Percentiles rank a stretch among this genome's conserved stretches.
phyloP scores from a whole-genome alignment of 148 eudicot genomes.

The Rhododendron ferrugineum region DNA sequence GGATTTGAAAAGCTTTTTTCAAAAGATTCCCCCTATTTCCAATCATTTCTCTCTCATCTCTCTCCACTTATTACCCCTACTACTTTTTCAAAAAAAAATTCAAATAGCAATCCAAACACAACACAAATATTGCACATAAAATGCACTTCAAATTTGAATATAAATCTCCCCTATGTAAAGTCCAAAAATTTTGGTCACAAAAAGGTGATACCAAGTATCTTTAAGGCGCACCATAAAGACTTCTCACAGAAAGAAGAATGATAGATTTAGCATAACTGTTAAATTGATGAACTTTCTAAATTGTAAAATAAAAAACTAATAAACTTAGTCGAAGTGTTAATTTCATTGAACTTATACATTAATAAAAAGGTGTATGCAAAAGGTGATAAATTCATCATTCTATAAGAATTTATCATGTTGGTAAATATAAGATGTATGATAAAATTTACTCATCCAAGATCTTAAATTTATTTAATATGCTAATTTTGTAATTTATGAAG shows the following conservation, averaged over 20 bases:
- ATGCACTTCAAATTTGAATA: background rate
- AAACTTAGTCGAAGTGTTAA: background rate
- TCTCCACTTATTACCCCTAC: too few species aligned
- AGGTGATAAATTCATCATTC: background rate
- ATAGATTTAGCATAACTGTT: background rate
- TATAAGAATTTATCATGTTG: background rate
- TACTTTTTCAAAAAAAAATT: too few species aligned
- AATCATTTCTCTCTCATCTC: too few species aligned
- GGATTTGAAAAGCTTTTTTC: too few species aligned
- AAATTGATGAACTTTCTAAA: background rate
- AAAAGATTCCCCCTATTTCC: too few species aligned
- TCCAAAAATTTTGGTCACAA: background rate
- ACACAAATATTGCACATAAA: background rate
- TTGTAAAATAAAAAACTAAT: background rate
- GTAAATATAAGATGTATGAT: background rate
- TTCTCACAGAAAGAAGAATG: background rate
- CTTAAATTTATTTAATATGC: background rate
- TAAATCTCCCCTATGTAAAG: background rate
- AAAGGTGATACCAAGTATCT: background rate
- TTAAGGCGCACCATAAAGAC: background rate
- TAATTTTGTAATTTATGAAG: background rate
- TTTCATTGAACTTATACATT: too few species aligned
- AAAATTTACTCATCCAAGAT: background rate
- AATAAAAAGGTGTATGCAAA: background rate
- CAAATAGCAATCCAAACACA: too few species aligned